phyloP scores from a whole-genome alignment of 139 green algal genomes.

The Gonium pectorale region DNA sequence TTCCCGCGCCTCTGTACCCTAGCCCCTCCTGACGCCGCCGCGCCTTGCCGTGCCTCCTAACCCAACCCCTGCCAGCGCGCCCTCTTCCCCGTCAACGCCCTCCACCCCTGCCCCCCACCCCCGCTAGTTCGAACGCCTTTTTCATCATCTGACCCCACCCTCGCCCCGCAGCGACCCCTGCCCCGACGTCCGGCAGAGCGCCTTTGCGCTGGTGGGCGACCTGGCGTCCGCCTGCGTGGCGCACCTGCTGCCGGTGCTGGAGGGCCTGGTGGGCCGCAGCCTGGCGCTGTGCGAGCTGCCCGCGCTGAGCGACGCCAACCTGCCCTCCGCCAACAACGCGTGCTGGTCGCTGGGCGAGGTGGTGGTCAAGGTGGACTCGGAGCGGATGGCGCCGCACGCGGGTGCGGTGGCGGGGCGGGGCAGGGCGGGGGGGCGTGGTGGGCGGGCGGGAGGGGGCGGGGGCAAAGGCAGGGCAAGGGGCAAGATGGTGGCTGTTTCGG shows the following conservation, averaged over 20 bases:
- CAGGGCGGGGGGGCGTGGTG: neutral
- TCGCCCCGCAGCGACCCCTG: conserved; percentile 21
- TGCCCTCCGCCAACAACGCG: conserved; percentile 94
- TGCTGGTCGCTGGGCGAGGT: conserved; percentile 94
- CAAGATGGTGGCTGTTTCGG: too few relatives aligned
- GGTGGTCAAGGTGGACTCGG: conserved; percentile 72
- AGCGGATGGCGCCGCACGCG: conserved; percentile 58
- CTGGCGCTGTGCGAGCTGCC: conserved; percentile 50
- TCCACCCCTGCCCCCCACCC: too few relatives aligned
- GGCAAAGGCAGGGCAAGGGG: neutral
- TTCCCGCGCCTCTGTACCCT: too few relatives aligned
- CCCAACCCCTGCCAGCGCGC: too few relatives aligned
- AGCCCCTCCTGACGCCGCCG: too few relatives aligned
- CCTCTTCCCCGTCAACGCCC: too few relatives aligned
- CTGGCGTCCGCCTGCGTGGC: conserved; percentile 75
- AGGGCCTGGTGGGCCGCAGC: conserved; percentile 53
- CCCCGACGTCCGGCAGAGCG: conserved; percentile 85
- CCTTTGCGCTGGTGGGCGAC: conserved; percentile 95
- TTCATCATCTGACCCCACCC: too few relatives aligned
- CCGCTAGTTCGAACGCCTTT: too few relatives aligned
- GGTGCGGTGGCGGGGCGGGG: neutral
- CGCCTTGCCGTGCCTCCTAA: too few relatives aligned
- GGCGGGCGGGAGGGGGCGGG: neutral
- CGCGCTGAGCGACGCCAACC: conserved; percentile 52
- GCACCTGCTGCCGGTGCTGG: conserved; percentile 64